These are phyloP conservation scores for Chaetoceros tenuissimus DNA, from an alignment of 108 stramenopile species.

Conservation along the genomic window DNA sequence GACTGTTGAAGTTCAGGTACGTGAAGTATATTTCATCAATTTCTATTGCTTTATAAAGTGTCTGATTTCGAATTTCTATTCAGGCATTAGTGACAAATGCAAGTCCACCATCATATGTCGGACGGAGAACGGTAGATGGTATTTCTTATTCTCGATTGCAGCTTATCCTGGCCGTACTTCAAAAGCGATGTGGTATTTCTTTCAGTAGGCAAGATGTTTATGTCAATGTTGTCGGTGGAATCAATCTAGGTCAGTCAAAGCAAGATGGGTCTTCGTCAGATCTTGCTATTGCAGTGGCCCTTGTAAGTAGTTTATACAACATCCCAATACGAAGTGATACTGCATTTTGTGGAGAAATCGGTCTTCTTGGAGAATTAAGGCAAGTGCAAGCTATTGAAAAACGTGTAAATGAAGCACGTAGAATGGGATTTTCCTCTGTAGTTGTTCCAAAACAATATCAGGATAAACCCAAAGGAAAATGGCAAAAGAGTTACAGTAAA, in stretches of 20 bases:
- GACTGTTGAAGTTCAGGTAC: constrained; percentile 56
- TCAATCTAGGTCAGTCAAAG: constrained; percentile 38
- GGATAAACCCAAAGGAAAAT: constrained; percentile 1
- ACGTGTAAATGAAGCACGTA: constrained; percentile 59
- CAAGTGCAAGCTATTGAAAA: constrained; percentile 67
- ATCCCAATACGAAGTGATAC: constrained; percentile 86
- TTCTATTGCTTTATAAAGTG: no score
- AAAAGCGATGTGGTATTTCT: constrained; percentile 77
- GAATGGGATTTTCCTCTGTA: constrained; percentile 77
- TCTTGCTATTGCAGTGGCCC: constrained; percentile 70
- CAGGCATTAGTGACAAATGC: constrained; percentile 19
- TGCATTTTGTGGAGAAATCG: constrained; percentile 92
- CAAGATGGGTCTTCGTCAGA: constrained; percentile 56
- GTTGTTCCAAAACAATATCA: constrained; percentile 30
- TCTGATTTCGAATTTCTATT: constrained; percentile 28
- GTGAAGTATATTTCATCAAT: no score
- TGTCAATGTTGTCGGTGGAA: constrained; percentile 84
- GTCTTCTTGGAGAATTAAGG: constrained; percentile 83
- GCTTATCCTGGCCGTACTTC: constrained; percentile 84
- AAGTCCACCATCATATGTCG: constrained; percentile 31
- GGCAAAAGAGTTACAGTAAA: background rate
- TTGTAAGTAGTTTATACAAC: constrained; percentile 67
- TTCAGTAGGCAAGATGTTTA: constrained; percentile 71
- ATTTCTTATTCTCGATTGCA: constrained; percentile 62
- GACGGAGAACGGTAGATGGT: constrained; percentile 70